Conservation (phyloP, 805 yeast species). For the Kodamaea fukazawae region DNA sequence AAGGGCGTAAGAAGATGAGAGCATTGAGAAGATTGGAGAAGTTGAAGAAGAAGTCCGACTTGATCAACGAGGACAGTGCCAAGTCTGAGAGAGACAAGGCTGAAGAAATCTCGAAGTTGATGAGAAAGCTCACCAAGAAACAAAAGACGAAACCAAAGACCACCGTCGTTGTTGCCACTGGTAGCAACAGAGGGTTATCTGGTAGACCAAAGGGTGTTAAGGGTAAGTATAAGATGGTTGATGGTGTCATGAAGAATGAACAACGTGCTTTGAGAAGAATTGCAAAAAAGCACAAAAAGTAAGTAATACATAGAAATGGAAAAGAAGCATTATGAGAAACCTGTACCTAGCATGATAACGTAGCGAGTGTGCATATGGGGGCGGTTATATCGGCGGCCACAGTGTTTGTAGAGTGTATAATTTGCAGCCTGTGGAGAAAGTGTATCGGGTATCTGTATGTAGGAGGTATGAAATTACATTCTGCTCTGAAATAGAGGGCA, state of each 20-base stretch:
- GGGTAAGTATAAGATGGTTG: constrained; percentile 99
- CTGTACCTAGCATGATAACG: no score
- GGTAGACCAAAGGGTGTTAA: constrained; percentile 97
- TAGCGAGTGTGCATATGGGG: no score
- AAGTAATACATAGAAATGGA: constrained; percentile 6
- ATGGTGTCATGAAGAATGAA: constrained; percentile 96
- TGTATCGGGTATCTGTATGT: no score
- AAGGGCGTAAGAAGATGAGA: constrained; percentile 93
- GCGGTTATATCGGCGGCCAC: no score
- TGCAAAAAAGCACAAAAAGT: constrained; percentile 78
- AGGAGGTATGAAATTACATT: no score
- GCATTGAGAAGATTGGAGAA: constrained; percentile 84
- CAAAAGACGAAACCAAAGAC: constrained; percentile 76
- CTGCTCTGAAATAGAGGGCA: no score
- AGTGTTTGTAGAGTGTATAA: no score
- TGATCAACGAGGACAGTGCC: constrained; percentile 81
- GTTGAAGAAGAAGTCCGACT: constrained; percentile 87
- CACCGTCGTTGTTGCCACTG: constrained; percentile 84
- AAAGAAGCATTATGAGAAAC: not conserved
- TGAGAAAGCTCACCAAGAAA: constrained; percentile 74
- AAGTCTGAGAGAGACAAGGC: constrained; percentile 94
- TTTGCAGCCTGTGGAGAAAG: no score
- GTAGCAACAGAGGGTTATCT: constrained; percentile 76
- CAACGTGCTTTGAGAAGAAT: constrained; percentile 89
- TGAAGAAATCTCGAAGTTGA: constrained; percentile 82